phyloP scores from a whole-genome alignment of 1,139 yeast species.

The Meyerozyma carpophila region DNA sequence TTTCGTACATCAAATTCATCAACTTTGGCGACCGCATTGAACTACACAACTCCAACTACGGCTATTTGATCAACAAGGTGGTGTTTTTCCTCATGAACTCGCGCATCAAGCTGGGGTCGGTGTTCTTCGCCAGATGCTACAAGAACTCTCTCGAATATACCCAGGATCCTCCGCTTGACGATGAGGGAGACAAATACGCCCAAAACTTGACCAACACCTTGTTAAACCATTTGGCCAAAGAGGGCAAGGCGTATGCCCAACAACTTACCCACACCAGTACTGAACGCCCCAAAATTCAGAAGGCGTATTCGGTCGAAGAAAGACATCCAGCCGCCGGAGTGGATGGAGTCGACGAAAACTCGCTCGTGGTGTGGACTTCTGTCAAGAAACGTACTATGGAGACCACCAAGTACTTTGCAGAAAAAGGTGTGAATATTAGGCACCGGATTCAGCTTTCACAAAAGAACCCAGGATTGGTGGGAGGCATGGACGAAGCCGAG shows the following conservation, averaged over 20 bases:
- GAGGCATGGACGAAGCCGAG: constrained; percentile 58
- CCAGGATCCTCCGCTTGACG: constrained; percentile 63
- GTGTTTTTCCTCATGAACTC: constrained; percentile 88
- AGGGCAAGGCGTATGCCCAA: constrained; percentile 26
- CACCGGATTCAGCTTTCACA: constrained; percentile 84
- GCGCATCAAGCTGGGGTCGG: constrained; percentile 77
- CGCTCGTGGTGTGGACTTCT: constrained; percentile 88
- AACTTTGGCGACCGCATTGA: constrained; percentile 88
- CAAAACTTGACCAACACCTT: constrained; percentile 34
- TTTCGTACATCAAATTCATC: constrained; percentile 76
- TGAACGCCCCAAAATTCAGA: constrained; percentile 5
- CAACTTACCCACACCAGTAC: constrained; percentile 4
- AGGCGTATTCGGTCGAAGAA: constrained; percentile 17
- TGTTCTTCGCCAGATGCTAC: constrained; percentile 82
- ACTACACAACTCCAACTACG: constrained; percentile 75
- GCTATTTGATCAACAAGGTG: constrained; percentile 83
- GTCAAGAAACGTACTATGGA: constrained; percentile 80
- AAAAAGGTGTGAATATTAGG: constrained; percentile 49
- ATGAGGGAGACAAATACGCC: constrained; percentile 52
- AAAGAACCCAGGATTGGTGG: constrained; percentile 86
- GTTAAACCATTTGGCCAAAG: constrained; percentile 27
- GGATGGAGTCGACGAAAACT: constrained; percentile 42
- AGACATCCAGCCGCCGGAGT: constrained; percentile 46
- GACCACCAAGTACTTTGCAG: constrained; percentile 64
- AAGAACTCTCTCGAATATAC: constrained; percentile 51